phyloP scores from a whole-genome alignment of 2,329 filamentous ascomycete species.

The Orbilia javanica region DNA sequence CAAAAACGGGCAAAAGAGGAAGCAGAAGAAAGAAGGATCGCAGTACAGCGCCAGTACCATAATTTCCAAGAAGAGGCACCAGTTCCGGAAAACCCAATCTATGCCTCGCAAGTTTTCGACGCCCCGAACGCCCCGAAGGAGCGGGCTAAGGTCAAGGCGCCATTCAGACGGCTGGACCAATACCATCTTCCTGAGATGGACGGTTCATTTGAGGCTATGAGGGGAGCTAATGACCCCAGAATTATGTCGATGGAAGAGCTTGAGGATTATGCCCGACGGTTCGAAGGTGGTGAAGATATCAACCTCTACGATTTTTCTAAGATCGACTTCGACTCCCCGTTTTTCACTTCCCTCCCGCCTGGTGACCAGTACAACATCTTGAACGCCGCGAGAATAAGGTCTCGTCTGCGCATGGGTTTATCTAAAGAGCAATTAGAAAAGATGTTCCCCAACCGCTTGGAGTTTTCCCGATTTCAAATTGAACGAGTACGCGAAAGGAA shows the following conservation, averaged over 20 bases:
- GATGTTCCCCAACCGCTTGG: constrained; percentile 99
- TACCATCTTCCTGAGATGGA: constrained; percentile 93
- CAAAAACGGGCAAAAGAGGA: constrained; percentile 90
- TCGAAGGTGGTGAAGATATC: constrained; percentile 91
- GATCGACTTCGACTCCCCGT: constrained; percentile 96
- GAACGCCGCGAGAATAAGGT: constrained; percentile 89
- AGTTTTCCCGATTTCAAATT: constrained; percentile 95
- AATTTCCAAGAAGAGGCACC: constrained; percentile 67
- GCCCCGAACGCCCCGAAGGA: constrained; percentile 81
- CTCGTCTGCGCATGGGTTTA: constrained; percentile 91
- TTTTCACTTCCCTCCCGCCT: constrained; percentile 90
- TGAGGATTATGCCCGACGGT: constrained; percentile 92
- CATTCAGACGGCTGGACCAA: constrained; percentile 89
- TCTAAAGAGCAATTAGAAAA: constrained; percentile 94
- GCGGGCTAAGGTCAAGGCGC: constrained; percentile 75
- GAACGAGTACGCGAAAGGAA: constrained; percentile 93
- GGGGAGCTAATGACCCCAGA: constrained; percentile 87
- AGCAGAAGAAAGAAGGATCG: constrained; percentile 73
- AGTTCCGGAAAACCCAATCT: constrained; percentile 81
- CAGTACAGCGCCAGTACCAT: constrained; percentile 56
- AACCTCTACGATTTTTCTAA: constrained; percentile 77
- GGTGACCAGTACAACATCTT: constrained; percentile 96
- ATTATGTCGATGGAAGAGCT: constrained; percentile 97
- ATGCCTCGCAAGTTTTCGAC: constrained; percentile 91
- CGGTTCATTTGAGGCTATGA: constrained; percentile 80